phyloP scores from a whole-genome alignment of 2,329 filamentous ascomycete species.

The Trichoderma endophyticum region DNA sequence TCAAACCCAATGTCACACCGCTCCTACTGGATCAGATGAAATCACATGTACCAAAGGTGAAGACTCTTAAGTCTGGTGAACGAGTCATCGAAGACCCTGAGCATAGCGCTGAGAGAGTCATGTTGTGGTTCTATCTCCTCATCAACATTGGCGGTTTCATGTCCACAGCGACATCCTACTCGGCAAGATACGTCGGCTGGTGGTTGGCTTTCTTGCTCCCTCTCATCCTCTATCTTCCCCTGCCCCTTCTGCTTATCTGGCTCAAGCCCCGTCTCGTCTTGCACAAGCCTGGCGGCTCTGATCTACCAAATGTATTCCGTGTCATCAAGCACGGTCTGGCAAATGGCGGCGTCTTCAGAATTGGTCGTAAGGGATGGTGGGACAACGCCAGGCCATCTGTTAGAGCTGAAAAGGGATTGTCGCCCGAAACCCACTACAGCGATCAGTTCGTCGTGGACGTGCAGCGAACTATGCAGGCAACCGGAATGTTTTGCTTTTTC shows the following conservation, averaged over 20 bases:
- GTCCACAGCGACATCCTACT: constrained; percentile 50
- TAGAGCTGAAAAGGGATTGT: background rate
- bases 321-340: background rate
- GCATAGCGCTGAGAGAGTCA: constrained; percentile 62
- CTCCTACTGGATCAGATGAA: constrained; percentile 65
- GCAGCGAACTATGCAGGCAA: constrained; percentile 46
- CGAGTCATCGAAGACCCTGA: constrained; percentile 63
- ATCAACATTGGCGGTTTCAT: constrained; percentile 55
- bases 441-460: constrained; percentile 67
- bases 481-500: constrained; percentile 40
- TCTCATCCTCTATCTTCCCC: constrained; percentile 35
- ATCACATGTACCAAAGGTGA: constrained; percentile 42
- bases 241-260: constrained; percentile 44
- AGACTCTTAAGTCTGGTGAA: constrained; percentile 25
- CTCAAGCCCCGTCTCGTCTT: constrained; percentile 22
- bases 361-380: background rate
- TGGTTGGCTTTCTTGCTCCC: constrained; percentile 46
- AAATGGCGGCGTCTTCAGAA: background rate
- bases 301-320: background rate
- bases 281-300: constrained; percentile 38
- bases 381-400: background rate
- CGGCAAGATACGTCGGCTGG: constrained; percentile 51
- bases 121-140: constrained; percentile 60
- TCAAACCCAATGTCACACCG: constrained; percentile 71
- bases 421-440: constrained; percentile 32